A percentile compares a stretch with the other conserved stretches of the same genome.
These are phyloP conservation scores for Dipodascus geniculatus DNA, from an alignment of 805 yeast genomes.

Conservation along the genomic window DNA sequence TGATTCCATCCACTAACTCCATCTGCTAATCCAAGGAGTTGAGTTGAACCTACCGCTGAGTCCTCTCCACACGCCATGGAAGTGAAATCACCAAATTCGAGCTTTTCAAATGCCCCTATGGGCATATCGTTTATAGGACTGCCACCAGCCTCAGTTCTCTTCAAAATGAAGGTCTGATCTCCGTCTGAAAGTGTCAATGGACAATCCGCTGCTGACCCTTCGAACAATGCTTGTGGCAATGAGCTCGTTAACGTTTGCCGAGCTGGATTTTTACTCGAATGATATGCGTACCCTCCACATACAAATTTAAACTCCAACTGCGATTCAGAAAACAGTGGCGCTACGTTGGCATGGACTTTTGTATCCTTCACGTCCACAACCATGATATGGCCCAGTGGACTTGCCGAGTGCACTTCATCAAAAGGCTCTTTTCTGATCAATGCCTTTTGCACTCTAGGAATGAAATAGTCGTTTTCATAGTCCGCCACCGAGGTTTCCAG, in stretches of 20 bases:
- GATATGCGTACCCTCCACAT: neutral
- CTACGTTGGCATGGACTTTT: neutral
- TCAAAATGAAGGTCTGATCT: neutral
- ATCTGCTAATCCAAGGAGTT: conserved; percentile 10
- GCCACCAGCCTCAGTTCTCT: neutral
- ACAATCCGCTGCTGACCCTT: neutral
- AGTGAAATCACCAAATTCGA: neutral
- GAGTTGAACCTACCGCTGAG: conserved; percentile 7
- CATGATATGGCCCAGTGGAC: neutral
- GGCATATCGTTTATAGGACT: neutral
- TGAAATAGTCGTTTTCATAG: neutral
- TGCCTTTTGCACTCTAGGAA: conserved; percentile 1
- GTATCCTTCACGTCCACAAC: neutral
- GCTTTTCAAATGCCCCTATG: neutral
- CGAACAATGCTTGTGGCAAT: neutral
- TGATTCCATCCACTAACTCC: conserved; percentile 12
- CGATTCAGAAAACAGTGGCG: neutral
- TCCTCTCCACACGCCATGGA: conserved; percentile 8
- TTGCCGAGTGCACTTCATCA: neutral
- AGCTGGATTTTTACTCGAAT: neutral
- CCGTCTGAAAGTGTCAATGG: neutral
- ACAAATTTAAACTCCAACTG: neutral
- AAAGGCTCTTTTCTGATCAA: neutral
- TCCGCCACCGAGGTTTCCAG: neutral
- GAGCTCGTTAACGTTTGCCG: neutral